Evolutionary conservation across 129 eudicot genomes (phyloP).

Genomic region (Apium graveolens): DNA sequence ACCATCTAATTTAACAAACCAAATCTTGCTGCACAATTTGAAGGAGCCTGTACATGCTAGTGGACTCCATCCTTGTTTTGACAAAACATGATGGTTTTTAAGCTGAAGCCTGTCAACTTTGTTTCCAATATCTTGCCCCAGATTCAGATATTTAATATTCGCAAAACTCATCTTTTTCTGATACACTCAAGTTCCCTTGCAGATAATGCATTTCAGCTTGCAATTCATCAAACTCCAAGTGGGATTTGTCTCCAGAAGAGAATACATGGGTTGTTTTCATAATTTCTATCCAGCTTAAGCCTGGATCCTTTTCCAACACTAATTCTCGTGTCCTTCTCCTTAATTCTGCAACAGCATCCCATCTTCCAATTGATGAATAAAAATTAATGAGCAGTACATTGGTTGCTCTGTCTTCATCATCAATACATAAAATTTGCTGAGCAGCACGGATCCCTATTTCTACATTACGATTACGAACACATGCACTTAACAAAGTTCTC

Average conservation of each 20-base stretch:
- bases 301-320: constrained; percentile 53
- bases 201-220: constrained; percentile 36
- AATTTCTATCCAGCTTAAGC: constrained; percentile 71
- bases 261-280: constrained; percentile 35
- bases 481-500: constrained; percentile 62
- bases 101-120: not conserved
- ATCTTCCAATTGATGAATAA: constrained; percentile 47
- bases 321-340: constrained; percentile 47
- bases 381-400: constrained; percentile 42
- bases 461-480: constrained; percentile 40
- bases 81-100: not conserved
- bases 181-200: constrained; percentile 28
- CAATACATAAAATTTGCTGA: constrained; percentile 30
- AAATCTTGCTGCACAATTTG: no score
- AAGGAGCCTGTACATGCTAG: not conserved
- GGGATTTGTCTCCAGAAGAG: constrained; percentile 61
- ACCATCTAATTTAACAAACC: not conserved
- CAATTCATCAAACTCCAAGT: constrained; percentile 33
- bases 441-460: constrained; percentile 50
- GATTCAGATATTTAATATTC: not conserved
- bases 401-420: constrained; percentile 46
- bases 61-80: not conserved
- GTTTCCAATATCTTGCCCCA: not conserved
- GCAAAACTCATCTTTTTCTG: constrained; percentile 20
- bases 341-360: constrained; percentile 59